phyloP scores from a whole-genome alignment of 73 alveolate genomes.

The Paramecium primaurelia region DNA sequence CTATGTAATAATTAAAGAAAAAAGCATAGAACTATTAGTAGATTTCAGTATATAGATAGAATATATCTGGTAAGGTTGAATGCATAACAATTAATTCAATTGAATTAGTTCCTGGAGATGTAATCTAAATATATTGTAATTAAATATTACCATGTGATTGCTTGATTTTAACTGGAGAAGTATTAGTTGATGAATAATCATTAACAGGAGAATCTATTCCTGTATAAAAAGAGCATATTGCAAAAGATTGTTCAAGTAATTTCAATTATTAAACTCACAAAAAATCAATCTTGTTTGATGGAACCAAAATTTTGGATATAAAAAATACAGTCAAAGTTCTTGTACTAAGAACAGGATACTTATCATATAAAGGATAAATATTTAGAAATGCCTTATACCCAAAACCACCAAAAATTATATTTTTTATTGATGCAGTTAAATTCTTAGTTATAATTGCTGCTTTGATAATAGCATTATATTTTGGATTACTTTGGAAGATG shows the following conservation, averaged over 20 bases:
- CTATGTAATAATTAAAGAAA: neutral
- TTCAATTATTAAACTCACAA: neutral
- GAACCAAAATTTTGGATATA: neutral
- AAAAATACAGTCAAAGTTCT: neutral
- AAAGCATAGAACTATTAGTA: neutral
- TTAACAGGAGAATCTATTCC: conserved; percentile 91
- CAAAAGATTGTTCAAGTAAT: neutral
- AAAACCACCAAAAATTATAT: conserved; percentile 24
- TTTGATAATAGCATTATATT: neutral
- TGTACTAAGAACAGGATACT: conserved; percentile 40
- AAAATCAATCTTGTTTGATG: neutral
- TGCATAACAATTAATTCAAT: neutral
- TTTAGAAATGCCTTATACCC: conserved; percentile 50
- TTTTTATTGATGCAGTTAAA: conserved; percentile 29
- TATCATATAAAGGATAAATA: conserved; percentile 45
- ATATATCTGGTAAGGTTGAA: neutral
- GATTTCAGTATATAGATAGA: neutral
- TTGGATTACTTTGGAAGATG: conserved; percentile 28
- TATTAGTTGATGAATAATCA: conserved; percentile 80
- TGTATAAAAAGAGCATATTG: conserved; percentile 53
- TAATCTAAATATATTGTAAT: neutral
- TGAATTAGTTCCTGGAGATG: conserved; percentile 25
- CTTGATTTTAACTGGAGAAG: conserved; percentile 74
- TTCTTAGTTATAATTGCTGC: conserved; percentile 23
- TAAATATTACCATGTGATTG: conserved; percentile 71